Conservation (phyloP, 257 asterid genomes). For the Verbascum thapsus region DNA sequence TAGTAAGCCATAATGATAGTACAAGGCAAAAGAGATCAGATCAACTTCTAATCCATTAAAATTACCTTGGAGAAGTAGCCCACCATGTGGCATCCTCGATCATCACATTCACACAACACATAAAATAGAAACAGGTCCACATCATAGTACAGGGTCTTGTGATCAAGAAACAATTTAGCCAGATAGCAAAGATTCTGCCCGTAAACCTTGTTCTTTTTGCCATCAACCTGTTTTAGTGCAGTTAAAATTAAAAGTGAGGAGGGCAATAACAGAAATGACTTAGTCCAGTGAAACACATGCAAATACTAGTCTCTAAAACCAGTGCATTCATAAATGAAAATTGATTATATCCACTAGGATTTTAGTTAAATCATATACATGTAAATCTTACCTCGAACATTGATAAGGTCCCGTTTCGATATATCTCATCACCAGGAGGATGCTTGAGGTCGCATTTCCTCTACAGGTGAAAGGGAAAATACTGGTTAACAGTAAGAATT, state of each 20-base stretch:
- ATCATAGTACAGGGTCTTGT: slow-evolving; percentile 88
- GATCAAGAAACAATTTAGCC: slow-evolving; percentile 92
- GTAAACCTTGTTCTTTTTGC: slow-evolving; percentile 91
- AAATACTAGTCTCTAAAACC: neutral
- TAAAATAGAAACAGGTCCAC: slow-evolving; percentile 89
- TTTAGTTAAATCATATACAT: slow-evolving; percentile 1
- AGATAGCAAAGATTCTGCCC: slow-evolving; percentile 97
- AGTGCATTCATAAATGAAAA: neutral
- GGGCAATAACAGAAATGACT: neutral
- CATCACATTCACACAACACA: slow-evolving; percentile 91
- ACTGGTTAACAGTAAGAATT: slow-evolving; percentile 12
- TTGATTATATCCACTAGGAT: neutral
- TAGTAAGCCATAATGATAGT: neutral
- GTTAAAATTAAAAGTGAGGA: slow-evolving; percentile 17
- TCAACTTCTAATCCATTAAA: neutral
- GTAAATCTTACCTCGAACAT: slow-evolving; percentile 79
- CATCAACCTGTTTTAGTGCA: slow-evolving; percentile 80
- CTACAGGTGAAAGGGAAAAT: slow-evolving; percentile 41
- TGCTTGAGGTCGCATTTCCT: slow-evolving; percentile 93
- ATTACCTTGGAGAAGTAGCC: slow-evolving; percentile 97
- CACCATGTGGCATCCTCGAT: slow-evolving; percentile 99
- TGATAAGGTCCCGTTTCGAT: slow-evolving; percentile 89
- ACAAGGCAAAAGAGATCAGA: slow-evolving; percentile 3
- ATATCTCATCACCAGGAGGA: slow-evolving; percentile 98
- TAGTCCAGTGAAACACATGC: neutral